Evolutionary conservation across 352 stramenopile genomes (phyloP), one percentile per base, ranked within the genome.

Genomic region (Aphanomyces euteiches): DNA sequence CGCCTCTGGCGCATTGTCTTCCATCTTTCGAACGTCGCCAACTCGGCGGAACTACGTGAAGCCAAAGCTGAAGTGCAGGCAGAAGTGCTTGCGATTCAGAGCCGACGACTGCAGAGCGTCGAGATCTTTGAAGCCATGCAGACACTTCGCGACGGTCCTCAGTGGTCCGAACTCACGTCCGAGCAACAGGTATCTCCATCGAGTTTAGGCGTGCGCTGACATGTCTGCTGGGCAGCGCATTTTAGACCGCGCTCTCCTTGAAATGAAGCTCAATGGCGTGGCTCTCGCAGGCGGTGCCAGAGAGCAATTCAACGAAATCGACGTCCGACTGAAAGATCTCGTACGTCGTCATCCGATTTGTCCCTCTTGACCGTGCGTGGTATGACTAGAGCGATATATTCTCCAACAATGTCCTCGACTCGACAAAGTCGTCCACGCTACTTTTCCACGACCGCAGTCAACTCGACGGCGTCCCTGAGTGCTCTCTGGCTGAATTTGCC

Each of bases 21-120:
- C 38, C 96, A 99, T 80, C 85, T 99, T 50, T 98, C 98, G 77
- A 97, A 93, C 54, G 96, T 99, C 37, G 94, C 96, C 75, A 98
- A 98, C 80, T 95, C 87, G 53, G 90, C 98, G 5, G 92, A 96
- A 59, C 78, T 99, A n/a, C 85, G 96, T 47, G 73, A 85, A 15
- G 95, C 91, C 17, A 96, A 99, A 77, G 91, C 98, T 76, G 75
- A 90, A 38, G 88, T 98, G 73, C 85, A 93, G 75, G 93, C 98
- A 70, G 86, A 96, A 41, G 92, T 99, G 39, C 95, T 99, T 47
- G 72, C 97, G 81, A 89, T 89, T 0, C 88, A 96, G 63, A 98
- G 91, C n/a, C 84, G 95, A 66, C 87, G 96, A 37, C 89, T 84
- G n/a, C 96, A 99, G 82, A 97, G 82, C 76, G 92, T n/a, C 43